phyloP scores from a whole-genome alignment of 225 moss, liverwort and hornwort species.

The Thuidium tamariscinum region DNA sequence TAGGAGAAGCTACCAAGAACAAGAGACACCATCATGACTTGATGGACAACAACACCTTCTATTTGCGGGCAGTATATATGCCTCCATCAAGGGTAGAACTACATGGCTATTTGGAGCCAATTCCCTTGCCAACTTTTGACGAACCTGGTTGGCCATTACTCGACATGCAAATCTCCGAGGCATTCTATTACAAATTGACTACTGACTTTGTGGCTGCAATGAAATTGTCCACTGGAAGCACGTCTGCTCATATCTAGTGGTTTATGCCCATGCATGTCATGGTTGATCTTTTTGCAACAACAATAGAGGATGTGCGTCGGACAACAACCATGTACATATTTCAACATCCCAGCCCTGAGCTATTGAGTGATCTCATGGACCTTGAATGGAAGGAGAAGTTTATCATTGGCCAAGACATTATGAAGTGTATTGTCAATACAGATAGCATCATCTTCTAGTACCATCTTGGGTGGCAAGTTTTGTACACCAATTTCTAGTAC shows the following conservation, averaged over 20 bases:
- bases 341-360: accelerated
- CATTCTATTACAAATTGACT: not conserved
- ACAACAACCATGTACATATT: not conserved
- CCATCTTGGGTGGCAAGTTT: not conserved
- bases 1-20: not conserved
- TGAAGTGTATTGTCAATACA: not conserved
- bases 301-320: accelerated
- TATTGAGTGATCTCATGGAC: not conserved
- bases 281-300: not conserved
- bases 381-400: not conserved
- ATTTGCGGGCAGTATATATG: accelerated
- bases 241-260: accelerated
- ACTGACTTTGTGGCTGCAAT: not conserved
- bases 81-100: not conserved
- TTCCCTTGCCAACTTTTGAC: not conserved
- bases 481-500: accelerated
- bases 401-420: not conserved
- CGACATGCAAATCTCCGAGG: not conserved
- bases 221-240: accelerated
- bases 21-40: not conserved
- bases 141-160: not conserved
- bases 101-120: not conserved
- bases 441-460: not conserved
- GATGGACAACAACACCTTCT: not conserved
- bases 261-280: not conserved